Evolutionary conservation across 83 land plant species (phyloP), one percentile per base, ranked within the genome.

Genomic region (Thuja plicata): DNA sequence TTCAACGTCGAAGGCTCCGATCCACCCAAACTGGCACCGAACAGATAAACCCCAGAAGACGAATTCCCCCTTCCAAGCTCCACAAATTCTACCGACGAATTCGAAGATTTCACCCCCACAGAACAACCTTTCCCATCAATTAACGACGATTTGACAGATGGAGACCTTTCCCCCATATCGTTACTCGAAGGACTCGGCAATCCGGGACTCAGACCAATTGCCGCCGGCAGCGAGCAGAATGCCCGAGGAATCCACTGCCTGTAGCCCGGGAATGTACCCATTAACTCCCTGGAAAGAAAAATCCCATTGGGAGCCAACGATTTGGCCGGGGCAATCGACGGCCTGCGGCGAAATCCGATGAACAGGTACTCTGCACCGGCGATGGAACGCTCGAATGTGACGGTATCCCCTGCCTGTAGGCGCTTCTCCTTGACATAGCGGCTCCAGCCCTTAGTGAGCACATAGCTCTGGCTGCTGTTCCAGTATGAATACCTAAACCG

Each of bases 401-500:
- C 96, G 27, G 90, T 32, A 85, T 95, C 94, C 5, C 96, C 96
- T 43, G 96, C 94, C 30, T 79, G 62, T 0, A 95, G 83, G 5
- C 77, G 70, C 89, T 94, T 95, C 88, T 95, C 95, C 88, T 95
- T 95, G 74, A 95, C 96, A 86, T 92, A 95, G 30, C 96, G 89
- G 84, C 96, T 95, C 96, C 96, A 95, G 9, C 96, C 96, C 46
- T 94, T 94, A 35, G 95, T 94, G 57, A 94, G 89, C 84, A 94
- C 95, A 86, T 94, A 94, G 88, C 95, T 94, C 89, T 94, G 96
- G 89, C 96, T 94, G 81, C 96, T 94, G 88, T 94, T 94, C 96
- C 96, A 94, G 80, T 95, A 95, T 16, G 96, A 95, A 90, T 95
- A 95, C 27, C 96, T 52, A 74, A 95, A 93, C 43, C 96, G 24